phyloP scores from a whole-genome alignment of 106 monocot species.

The Apostasia ramifera region DNA sequence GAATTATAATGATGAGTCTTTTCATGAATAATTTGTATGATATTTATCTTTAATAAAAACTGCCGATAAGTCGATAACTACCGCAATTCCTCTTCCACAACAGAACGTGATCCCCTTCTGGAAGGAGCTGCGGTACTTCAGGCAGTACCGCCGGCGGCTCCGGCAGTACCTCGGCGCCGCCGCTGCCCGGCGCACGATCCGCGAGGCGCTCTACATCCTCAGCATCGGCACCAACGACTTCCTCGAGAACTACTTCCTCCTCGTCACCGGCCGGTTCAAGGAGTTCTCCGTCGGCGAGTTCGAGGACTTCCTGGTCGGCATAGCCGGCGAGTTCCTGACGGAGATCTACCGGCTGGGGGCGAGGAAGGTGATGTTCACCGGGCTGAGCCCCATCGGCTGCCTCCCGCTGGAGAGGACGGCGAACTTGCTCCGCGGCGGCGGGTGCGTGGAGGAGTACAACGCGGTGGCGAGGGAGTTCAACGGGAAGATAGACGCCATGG shows the following conservation, averaged over 20 bases:
- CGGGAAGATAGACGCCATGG: slow-evolving; percentile 33
- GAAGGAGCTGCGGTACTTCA: slow-evolving; percentile 57
- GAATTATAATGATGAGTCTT: too few relatives aligned
- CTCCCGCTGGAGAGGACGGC: slow-evolving; percentile 70
- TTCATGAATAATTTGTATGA: too few relatives aligned
- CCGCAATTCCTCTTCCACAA: too few relatives aligned
- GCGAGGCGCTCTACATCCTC: slow-evolving; percentile 46
- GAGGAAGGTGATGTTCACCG: slow-evolving; percentile 52
- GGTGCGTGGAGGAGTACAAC: slow-evolving; percentile 61
- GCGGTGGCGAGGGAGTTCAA: slow-evolving; percentile 49
- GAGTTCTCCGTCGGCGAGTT: slow-evolving; percentile 35
- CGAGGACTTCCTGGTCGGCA: slow-evolving; percentile 44
- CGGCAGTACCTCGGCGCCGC: slow-evolving; percentile 14
- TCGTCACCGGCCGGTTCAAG: slow-evolving; percentile 25
- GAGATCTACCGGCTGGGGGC: slow-evolving; percentile 57
- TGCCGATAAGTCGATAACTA: too few relatives aligned
- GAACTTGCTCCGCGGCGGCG: slow-evolving; percentile 18
- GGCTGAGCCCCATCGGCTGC: slow-evolving; percentile 68
- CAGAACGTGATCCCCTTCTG: slow-evolving; percentile 50
- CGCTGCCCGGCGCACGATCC: slow-evolving; percentile 19
- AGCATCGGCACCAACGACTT: slow-evolving; percentile 77
- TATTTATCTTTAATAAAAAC: too few relatives aligned
- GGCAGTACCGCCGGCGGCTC: slow-evolving; percentile 33
- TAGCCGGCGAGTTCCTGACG: slow-evolving; percentile 44
- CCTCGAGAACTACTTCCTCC: slow-evolving; percentile 54